Evolutionary conservation across 352 stramenopile species (phyloP).

Genomic region (Pilasporangium apinafurcum): DNA sequence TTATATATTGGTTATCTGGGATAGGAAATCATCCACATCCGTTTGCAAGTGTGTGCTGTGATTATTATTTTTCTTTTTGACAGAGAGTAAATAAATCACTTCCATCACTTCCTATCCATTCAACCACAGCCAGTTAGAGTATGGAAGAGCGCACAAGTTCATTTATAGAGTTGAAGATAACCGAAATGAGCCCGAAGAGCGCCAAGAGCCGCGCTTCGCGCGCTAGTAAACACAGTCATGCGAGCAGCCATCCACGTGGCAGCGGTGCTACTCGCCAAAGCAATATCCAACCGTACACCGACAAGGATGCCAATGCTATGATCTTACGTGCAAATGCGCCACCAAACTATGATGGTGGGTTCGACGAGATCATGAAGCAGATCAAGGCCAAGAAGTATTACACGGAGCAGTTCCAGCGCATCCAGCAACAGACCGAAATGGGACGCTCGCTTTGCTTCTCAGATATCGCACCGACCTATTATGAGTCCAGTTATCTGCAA

Average conservation of each 20-base stretch:
- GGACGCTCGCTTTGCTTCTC: slow-evolving; percentile 53
- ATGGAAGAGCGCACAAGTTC: slow-evolving; percentile 54
- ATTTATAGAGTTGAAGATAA: slow-evolving; percentile 39
- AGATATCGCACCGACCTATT: slow-evolving; percentile 42
- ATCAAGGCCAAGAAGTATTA: slow-evolving; percentile 79
- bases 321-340: slow-evolving; percentile 63
- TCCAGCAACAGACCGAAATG: slow-evolving; percentile 77
- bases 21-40: too few relatives aligned
- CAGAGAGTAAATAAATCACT: too few relatives aligned
- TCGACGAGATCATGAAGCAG: slow-evolving; percentile 73
- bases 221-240: slow-evolving; percentile 20
- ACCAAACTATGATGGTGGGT: slow-evolving; percentile 54
- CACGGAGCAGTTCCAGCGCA: slow-evolving; percentile 70
- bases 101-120: too few relatives aligned
- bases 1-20: too few relatives aligned
- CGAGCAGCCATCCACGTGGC: slow-evolving; percentile 7
- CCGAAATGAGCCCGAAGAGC: slow-evolving; percentile 8
- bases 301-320: slow-evolving; percentile 54
- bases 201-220: slow-evolving; percentile 11
- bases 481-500: slow-evolving; percentile 58
- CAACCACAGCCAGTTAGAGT: too few relatives aligned
- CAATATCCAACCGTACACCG: slow-evolving; percentile 28
- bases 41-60: too few relatives aligned
- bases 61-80: too few relatives aligned
- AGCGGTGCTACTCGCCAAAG: slow-evolving; percentile 6